Base-by-base conservation (phyloP, 306 rosid species). In the Psophocarpus tetragonolobus region DNA sequence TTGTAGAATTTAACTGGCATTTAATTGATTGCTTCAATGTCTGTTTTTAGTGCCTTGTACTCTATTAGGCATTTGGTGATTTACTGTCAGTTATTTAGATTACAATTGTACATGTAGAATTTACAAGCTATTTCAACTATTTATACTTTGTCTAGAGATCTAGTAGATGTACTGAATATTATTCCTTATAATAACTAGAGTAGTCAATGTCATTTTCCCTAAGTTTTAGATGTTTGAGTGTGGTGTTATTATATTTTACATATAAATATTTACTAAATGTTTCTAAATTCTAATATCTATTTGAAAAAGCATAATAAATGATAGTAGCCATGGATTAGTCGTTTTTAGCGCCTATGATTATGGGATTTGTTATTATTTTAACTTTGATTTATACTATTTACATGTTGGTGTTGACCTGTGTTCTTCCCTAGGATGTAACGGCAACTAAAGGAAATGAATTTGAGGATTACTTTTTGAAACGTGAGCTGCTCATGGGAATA, bases 401-500 rank as follows among this genome's bases (percentile, higher is more conserved):
- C 47, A 17, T 61, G 56, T 74, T 83, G 44, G 23, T 45, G 30
- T 47, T 78, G 72, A 75, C 67, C 66, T 82, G 51, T 18, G 6
- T 63, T 73, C 26, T 50, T 68, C 56, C 29, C 17, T 86, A 96
- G 99, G 99, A 96, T 86, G 99, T 96, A 71, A 96, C 99, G 4
- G 99, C 99, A 72, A 96, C 99, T n/a, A 96, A 92, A 80, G 99
- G 99, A 84, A 96, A 96, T 80, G 99, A 96, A 78, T 96, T 96
- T 77, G 99, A 91, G 87, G 99, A 96, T 84, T 96, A 96, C 81
- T 96, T 96, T 90, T 71, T 96, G 87, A 96, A 96, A 81, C 99
- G 99, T 11, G 99, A 96, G 83, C 88, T 96, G 82, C 97, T 92
- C 67, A 96, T 96, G 99, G 99, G 99, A 79, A 92, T 96, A 66